A percentile compares a stretch with the other conserved stretches of the same genome.
phyloP scores from a whole-genome alignment of 495 filamentous ascomycete species.

The Amphirosellinia nigrospora region DNA sequence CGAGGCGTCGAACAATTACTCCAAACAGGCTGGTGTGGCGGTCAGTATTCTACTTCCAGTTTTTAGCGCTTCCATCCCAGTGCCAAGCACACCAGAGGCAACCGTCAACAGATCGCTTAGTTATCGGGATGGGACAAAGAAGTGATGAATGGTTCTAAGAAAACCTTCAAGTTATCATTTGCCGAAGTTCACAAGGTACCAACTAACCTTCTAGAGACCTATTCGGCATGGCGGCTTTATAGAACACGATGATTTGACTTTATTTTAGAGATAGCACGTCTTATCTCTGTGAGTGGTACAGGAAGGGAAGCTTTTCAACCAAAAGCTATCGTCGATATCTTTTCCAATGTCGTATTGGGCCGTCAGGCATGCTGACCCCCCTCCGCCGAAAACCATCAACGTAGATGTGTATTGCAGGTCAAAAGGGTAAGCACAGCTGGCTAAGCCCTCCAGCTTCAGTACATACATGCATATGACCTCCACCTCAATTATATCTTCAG shows the following conservation, averaged over 20 bases:
- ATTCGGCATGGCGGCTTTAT: no score
- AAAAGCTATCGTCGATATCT: neutral
- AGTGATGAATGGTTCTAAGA: neutral
- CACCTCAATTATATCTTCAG: no score
- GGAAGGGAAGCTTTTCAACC: conserved; percentile 1
- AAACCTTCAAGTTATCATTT: neutral
- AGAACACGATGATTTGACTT: neutral
- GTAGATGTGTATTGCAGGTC: neutral
- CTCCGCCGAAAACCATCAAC: neutral
- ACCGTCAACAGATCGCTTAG: neutral
- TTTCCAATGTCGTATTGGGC: neutral
- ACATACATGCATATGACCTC: no score
- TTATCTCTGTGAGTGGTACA: neutral
- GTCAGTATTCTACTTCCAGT: no score
- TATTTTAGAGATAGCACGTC: neutral
- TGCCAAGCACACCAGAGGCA: no score
- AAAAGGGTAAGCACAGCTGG: neutral
- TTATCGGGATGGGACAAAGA: no score
- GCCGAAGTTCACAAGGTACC: no score
- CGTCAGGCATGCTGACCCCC: neutral
- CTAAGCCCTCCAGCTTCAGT: neutral
- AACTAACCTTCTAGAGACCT: no score
- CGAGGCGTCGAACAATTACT: no score
- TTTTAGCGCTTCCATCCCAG: no score
- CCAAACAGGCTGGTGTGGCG: neutral